Base-by-base conservation (phyloP, 495 filamentous ascomycete genomes). In the Trichoderma orchidacearum region DNA sequence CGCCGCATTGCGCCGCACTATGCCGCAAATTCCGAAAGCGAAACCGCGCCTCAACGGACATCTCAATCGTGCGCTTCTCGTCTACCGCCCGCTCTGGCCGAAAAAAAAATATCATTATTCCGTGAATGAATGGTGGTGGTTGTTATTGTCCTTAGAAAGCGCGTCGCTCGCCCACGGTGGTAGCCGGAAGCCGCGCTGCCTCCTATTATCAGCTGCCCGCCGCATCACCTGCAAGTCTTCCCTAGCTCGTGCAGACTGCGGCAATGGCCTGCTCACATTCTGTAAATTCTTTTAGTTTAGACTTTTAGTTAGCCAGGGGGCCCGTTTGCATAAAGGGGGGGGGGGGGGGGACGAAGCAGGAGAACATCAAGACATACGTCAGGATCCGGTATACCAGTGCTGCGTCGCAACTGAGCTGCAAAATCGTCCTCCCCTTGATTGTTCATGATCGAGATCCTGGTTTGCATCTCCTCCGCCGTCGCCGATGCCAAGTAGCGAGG, bases 141-240 rank as follows among this genome's bases (percentile, higher is more conserved):
- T n/a, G n/a, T n/a, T n/a, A n/a, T 48, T 25, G 38, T 1, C 7
- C 18, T 25, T 48, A 0, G 38, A 48, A 25, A 55, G 21, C 3
- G 53, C 53, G 5, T 50, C 5, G 25, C 12, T 50, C 17, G 36
- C 54, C 54, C 36, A 50, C 1, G 23, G 3, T 8, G 54, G 54
- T 31, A 50, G 54, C 11, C 28, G 54, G 27, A 53, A 30, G 11
- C 51, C 2, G 27, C 21, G 54, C 15, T 50, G 11, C 9, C 8
- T 21, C 27, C 54, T 35, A 2, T 41, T 36, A 29, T 56, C 36
- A 3, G 36, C 54, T n/a, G 54, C 36, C n/a, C 30, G 35, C 36
- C 54, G 35, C 35, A 56, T 27, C 8, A 50, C 54, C 21, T 56
- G 27, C 23, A 30, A 9, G 27, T 56, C 54, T 30, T 56, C 54